A percentile compares a stretch with the other conserved stretches of the same genome.
Conservation (phyloP, 768 basidiomycete species). For the Lepiota brunneoincarnata region DNA sequence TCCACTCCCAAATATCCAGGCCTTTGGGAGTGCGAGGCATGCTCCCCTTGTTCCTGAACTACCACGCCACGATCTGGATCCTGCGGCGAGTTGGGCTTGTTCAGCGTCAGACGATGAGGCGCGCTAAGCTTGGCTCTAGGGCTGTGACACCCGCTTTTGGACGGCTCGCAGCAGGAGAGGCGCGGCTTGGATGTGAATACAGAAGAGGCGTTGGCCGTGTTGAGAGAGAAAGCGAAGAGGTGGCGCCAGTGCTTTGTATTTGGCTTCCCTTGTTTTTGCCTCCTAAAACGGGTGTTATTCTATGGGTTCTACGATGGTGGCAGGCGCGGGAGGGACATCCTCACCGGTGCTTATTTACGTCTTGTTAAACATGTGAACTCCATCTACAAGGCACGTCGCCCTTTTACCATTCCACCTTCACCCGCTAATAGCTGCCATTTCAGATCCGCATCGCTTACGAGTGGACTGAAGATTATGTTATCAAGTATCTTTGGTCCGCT, state of each 20-base stretch:
- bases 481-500: too few species aligned
- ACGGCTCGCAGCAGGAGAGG: too few species aligned
- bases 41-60: conserved; percentile 74
- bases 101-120: conserved; percentile 82
- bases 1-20: conserved; percentile 87
- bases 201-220: conserved; percentile 84
- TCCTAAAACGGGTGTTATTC: not conserved
- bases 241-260: conserved; percentile 63
- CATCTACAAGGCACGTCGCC: too few species aligned
- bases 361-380: conserved; percentile 85
- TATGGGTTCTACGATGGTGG: conserved; percentile 91
- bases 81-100: conserved; percentile 31
- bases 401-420: not conserved
- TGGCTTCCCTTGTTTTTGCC: not conserved
- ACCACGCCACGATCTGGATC: conserved; percentile 80
- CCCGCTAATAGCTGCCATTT: not conserved
- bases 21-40: conserved; percentile 85
- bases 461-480: too few species aligned
- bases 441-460: conserved; percentile 88
- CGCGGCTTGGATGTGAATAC: too few species aligned
- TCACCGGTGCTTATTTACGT: conserved; percentile 72
- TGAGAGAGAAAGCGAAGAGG: conserved; percentile 87
- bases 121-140: conserved; percentile 85
- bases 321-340: conserved; percentile 73
- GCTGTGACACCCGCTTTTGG: too few species aligned